Percentiles rank a stretch among this genome's conserved stretches.
These are phyloP conservation scores for Cryptosporidium ubiquitum DNA, from an alignment of 169 alveolate genomes.

Conservation along the genomic window DNA sequence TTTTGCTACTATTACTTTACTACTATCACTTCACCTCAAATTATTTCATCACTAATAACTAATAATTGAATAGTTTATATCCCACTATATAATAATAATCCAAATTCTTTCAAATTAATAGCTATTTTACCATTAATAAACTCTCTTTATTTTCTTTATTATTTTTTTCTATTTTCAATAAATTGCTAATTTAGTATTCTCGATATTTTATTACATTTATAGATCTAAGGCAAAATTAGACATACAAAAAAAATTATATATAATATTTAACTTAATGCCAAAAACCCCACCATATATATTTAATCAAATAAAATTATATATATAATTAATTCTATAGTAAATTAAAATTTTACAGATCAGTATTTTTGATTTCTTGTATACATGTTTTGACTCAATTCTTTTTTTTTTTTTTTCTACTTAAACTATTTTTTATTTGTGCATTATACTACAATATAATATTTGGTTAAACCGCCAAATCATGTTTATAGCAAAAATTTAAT, in stretches of 20 bases:
- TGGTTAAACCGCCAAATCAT: too few species aligned
- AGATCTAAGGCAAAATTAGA: slow-evolving; percentile 23
- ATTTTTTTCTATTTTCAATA: background rate
- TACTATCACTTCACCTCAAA: background rate
- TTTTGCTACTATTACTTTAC: background rate
- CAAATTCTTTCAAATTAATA: background rate
- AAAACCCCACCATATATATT: too few species aligned
- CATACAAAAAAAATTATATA: background rate
- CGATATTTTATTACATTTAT: slow-evolving; percentile 12
- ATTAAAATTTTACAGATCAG: background rate
- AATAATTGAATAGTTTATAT: background rate
- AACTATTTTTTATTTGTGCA: too few species aligned
- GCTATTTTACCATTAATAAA: background rate
- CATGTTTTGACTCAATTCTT: too few species aligned
- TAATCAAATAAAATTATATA: background rate
- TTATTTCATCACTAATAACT: background rate
- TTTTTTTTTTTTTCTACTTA: too few species aligned
- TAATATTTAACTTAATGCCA: background rate
- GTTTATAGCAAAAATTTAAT: too few species aligned
- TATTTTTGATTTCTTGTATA: background rate
- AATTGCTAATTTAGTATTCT: background rate
- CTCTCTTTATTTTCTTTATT: background rate
- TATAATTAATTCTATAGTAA: background rate
- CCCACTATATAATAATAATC: background rate
- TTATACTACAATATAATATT: too few species aligned